Conservation (phyloP, 352 stramenopile genomes). For the Globisporangium barbulae region DNA sequence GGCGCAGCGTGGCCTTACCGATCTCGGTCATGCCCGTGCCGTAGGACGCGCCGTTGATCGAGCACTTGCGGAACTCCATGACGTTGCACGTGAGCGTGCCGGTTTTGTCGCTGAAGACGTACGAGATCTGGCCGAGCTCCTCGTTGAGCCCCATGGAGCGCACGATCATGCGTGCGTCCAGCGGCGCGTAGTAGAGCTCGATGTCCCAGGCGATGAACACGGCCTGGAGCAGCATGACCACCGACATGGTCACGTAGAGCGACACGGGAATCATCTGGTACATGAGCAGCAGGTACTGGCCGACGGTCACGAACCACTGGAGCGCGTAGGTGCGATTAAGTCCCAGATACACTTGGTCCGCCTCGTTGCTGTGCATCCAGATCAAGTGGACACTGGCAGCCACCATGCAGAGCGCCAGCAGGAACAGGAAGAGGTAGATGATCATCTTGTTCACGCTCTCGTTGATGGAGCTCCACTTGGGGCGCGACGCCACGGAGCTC, state of each 20-base stretch:
- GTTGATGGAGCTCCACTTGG: constrained; percentile 86
- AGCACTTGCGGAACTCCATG: constrained; percentile 95
- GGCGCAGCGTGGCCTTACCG: constrained; percentile 58
- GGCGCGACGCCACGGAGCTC: constrained; percentile 44
- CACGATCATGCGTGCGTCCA: constrained; percentile 85
- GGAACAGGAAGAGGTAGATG: constrained; percentile 62
- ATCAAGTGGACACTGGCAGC: constrained; percentile 56
- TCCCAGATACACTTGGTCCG: constrained; percentile 31
- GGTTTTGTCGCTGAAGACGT: constrained; percentile 93
- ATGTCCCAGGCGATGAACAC: constrained; percentile 92
- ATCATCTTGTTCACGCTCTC: constrained; percentile 80
- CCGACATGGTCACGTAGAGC: constrained; percentile 97
- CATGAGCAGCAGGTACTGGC: constrained; percentile 94
- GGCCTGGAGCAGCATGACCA: constrained; percentile 94
- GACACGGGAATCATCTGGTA: constrained; percentile 97
- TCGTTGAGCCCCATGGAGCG: constrained; percentile 87
- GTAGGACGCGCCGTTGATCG: constrained; percentile 91
- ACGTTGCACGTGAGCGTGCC: constrained; percentile 92
- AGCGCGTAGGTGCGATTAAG: constrained; percentile 40
- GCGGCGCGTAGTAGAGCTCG: constrained; percentile 91
- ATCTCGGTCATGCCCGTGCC: constrained; percentile 85
- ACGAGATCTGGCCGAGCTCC: constrained; percentile 90
- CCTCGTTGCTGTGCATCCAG: constrained; percentile 54
- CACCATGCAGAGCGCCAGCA: constrained; percentile 51
- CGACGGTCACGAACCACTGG: constrained; percentile 82